Evolutionary conservation across 1,284 basidiomycete genomes (phyloP), one percentile per base, ranked within the genome.

Genomic region (Chondrostereum purpureum): DNA sequence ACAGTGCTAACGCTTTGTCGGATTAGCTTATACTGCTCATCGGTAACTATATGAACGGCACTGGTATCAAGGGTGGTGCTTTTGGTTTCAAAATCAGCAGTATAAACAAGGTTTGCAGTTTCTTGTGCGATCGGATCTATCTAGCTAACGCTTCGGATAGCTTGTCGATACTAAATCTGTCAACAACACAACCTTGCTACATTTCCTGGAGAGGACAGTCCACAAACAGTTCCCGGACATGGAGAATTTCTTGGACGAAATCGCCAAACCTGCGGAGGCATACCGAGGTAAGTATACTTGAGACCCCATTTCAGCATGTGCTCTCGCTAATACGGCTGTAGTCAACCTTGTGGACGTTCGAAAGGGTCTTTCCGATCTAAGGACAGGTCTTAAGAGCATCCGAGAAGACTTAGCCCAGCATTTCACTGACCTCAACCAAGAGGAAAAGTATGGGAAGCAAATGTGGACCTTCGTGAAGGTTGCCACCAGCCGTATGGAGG

Each of bases 31-130:
- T 99, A 53, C 78, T 99, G 10, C 78, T 96, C 55, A 83, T 99
- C 59, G 95, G 95, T 50, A 99, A 99, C 64, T 99, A 92, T 63
- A 92, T 99, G 82, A 99, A 99, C 61, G 92, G 93, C 18, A 90
- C 92, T 35, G 93, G 94, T 51, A 80, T 93, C 57, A 97, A 97
- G 62, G 95, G 95, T 50, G 95, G 94, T 20, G 96, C 96, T 0
- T 96, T 92, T 58, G 95, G 95, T 46, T 99, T 99, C 79, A 85
- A 90, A 59, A 85, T 98, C 49, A 92, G 90, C 65, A 96, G 92
- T 64, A 96, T 99, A 68, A 99, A 99, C 71, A 94, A 93, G 75
- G 89, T 85, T 54, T 46, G 58, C 37, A 36, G 48, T n/a, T n/a
- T n/a, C n/a, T n/a, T n/a, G n/a, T n/a, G n/a, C n/a, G n/a, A n/a